A percentile compares a stretch with the other conserved stretches of the same genome.
Evolutionary conservation across 75 land plant species (phyloP).

Genomic region (Isoetes taiwanensis): DNA sequence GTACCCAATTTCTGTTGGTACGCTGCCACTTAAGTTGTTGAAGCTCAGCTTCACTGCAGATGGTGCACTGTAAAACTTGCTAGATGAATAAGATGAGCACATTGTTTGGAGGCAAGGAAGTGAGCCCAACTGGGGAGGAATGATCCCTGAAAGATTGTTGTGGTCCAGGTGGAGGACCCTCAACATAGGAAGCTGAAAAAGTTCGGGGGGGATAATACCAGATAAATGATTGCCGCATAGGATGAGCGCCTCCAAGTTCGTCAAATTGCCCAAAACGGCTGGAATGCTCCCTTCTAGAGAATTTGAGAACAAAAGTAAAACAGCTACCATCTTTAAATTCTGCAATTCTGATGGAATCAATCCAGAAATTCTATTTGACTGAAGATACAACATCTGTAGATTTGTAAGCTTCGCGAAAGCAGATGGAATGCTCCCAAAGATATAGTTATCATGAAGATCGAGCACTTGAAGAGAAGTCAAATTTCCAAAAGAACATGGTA

Average conservation of each 20-base stretch:
- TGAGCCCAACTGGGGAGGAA: not conserved
- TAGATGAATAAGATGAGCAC: not conserved
- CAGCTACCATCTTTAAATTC: not conserved
- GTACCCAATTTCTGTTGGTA: not conserved
- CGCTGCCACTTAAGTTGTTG: not conserved
- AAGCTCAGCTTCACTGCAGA: not conserved
- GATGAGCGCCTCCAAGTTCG: not conserved
- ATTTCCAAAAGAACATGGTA: not conserved
- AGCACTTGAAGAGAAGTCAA: not conserved
- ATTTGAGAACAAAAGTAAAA: not conserved
- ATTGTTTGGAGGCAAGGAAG: not conserved
- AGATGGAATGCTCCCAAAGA: not conserved
- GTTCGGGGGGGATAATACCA: not conserved
- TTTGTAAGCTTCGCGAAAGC: not conserved
- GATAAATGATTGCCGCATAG: not conserved
- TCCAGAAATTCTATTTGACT: not conserved
- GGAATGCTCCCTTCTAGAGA: not conserved
- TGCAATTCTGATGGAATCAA: not conserved
- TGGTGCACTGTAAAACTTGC: not conserved
- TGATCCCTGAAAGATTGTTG: not conserved
- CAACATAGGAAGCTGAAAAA: not conserved
- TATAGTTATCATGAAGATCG: not conserved
- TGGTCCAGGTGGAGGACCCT: not conserved
- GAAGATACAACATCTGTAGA: not conserved
- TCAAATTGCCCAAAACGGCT: not conserved